Evolutionary conservation across 2,329 filamentous ascomycete species (phyloP).

Genomic region (Thermomyces lanuginosus): DNA sequence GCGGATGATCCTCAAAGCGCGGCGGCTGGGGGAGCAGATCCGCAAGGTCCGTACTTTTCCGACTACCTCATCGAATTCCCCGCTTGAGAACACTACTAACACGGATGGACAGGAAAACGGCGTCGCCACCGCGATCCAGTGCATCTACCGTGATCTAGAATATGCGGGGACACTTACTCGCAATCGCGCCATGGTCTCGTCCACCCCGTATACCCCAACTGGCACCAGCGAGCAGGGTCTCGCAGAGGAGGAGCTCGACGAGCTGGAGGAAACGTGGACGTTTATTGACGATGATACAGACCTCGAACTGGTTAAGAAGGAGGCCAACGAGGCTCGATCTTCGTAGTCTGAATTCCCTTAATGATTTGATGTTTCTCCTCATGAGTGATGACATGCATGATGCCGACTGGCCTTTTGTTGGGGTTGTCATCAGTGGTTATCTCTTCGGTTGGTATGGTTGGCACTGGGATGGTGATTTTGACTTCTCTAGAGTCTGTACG

Average conservation of each 20-base stretch:
- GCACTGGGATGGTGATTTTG: no score
- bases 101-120: conserved; percentile 54
- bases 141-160: conserved; percentile 85
- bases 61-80: neutral
- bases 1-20: conserved; percentile 79
- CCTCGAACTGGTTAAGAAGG: conserved; percentile 22
- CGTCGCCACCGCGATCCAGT: conserved; percentile 77
- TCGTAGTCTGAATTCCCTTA: no score
- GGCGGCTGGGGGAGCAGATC: conserved; percentile 68
- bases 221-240: conserved; percentile 17
- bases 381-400: no score
- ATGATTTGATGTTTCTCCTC: no score
- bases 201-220: conserved; percentile 20
- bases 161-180: conserved; percentile 76
- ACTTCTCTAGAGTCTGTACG: no score
- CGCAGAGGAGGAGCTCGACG: conserved; percentile 38
- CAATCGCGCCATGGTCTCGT: conserved; percentile 30
- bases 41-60: conserved; percentile 46
- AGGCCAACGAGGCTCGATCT: no score
- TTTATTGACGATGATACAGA: conserved; percentile 55
- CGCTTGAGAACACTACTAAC: conserved; percentile 11
- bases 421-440: no score
- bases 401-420: no score
- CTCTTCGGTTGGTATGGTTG: no score
- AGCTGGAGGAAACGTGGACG: conserved; percentile 77